Percentiles rank a stretch among this genome's conserved stretches.
These are phyloP conservation scores for Tylopilus sp. DNA, from an alignment of 768 basidiomycete genomes.

Conservation along the genomic window DNA sequence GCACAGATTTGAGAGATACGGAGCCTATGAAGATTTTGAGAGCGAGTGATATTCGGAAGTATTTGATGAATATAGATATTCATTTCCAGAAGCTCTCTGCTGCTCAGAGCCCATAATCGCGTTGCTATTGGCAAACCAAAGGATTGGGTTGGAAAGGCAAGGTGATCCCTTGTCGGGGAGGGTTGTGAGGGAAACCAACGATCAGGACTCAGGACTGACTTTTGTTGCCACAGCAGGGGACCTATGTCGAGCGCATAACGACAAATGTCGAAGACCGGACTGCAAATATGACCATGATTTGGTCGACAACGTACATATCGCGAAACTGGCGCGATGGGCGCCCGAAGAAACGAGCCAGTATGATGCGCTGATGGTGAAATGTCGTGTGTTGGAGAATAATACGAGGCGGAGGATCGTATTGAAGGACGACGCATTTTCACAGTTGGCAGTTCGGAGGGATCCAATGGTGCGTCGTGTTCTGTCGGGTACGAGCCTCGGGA, in stretches of 20 bases:
- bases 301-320: constrained; percentile 11
- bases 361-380: constrained; percentile 19
- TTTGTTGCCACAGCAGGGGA: constrained; percentile 1
- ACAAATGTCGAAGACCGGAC: constrained; percentile 4
- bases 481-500: constrained; percentile 13
- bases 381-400: constrained; percentile 6
- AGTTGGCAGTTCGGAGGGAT: constrained; percentile 11
- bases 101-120: background rate
- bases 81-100: background rate
- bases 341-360: background rate
- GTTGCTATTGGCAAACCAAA: constrained; percentile 7
- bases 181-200: background rate
- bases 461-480: constrained; percentile 7
- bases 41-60: constrained; percentile 6
- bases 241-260: constrained; percentile 14
- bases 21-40: constrained; percentile 5
- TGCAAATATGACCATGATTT: constrained; percentile 19
- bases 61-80: background rate
- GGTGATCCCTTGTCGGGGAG: constrained; percentile 10
- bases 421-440: constrained; percentile 10
- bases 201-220: background rate
- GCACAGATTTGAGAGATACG: constrained; percentile 15
- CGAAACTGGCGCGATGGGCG: constrained; percentile 14
- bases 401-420: constrained; percentile 14
- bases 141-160: constrained; percentile 1